Evolutionary conservation across 495 filamentous ascomycete genomes (phyloP), one percentile per base, ranked within the genome.

Genomic region (Neurospora pannonica): DNA sequence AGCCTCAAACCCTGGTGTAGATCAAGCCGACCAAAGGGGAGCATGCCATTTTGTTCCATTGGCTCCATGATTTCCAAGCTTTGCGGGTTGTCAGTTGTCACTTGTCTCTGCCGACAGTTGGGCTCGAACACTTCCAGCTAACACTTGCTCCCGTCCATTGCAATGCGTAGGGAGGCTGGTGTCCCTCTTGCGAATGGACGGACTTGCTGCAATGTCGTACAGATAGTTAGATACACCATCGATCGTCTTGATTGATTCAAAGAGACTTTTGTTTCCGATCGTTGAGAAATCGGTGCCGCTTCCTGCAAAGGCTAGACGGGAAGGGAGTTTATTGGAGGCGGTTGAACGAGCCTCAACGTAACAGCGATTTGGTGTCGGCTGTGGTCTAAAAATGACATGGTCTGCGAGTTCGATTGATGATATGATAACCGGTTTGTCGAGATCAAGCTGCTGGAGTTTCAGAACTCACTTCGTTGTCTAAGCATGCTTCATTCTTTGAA

Each of bases 221-320:
- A 34, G 28, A 28, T 67, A 17, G 21, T 13, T 24, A 60, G 11
- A 28, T 19, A 9, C 15, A 67, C 15, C 13, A 67, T 34, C 54
- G 28, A 34, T 62, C 28, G 54, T 28, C 54, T 19, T 19, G 54
- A 31, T 36, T 67, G 54, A 67, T 67, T 67, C 48, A 62, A 15
- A 40, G 38, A 74, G 37, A 28, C 21, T 70, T 21, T 46, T 46
- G 73, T 74, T 74, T 71, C 70, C 73, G 73, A 74, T 71, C 70
- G 34, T 24, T 34, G 1, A 74, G 54, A 19, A 67, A 67, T 36
- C 15, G 54, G 48, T 60, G 21, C 48, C 48, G 48, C 24, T 15
- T 60, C 21, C 48, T 60, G 48, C 48, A 60, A 60, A 60, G 21
- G 54, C 24, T 34, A 31, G 69, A 28, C 39, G 69, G 69, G 69